phyloP scores from a whole-genome alignment of 306 rosid genomes.

The Coriaria nepalensis region DNA sequence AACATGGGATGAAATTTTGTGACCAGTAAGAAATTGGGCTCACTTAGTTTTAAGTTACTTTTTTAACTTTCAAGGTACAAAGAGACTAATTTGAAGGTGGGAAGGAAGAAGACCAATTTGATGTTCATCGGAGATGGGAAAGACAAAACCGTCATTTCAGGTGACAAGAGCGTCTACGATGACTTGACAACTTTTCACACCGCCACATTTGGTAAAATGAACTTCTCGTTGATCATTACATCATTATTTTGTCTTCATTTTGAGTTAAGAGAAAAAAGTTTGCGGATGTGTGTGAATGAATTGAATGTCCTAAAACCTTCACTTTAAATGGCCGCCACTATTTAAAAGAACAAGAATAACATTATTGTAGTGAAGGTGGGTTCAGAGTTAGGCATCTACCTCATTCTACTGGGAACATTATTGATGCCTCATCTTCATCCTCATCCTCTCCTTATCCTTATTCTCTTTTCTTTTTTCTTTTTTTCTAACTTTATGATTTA shows the following conservation, averaged over 20 bases:
- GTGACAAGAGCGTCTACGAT: slow-evolving; percentile 28
- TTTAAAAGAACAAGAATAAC: too few relatives aligned
- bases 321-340: too few relatives aligned
- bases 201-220: slow-evolving; percentile 68
- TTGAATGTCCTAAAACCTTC: too few relatives aligned
- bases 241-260: too few relatives aligned
- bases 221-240: not conserved
- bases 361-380: too few relatives aligned
- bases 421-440: too few relatives aligned
- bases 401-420: too few relatives aligned
- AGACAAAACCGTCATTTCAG: slow-evolving; percentile 60
- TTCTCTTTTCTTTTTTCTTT: not conserved
- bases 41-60: not conserved
- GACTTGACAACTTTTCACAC: slow-evolving; percentile 71
- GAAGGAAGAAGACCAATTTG: slow-evolving; percentile 65
- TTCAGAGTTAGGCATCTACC: too few relatives aligned
- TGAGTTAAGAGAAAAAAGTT: too few relatives aligned
- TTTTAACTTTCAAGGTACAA: slow-evolving; percentile 35
- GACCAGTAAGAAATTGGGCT: not conserved
- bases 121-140: slow-evolving; percentile 90
- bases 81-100: slow-evolving; percentile 68
- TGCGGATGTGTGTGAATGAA: too few relatives aligned
- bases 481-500: not conserved
- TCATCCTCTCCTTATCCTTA: too few relatives aligned
- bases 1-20: not conserved